These are phyloP conservation scores for Neonectria magnoliae DNA, from an alignment of 2,329 filamentous ascomycete genomes.

Conservation along the genomic window DNA sequence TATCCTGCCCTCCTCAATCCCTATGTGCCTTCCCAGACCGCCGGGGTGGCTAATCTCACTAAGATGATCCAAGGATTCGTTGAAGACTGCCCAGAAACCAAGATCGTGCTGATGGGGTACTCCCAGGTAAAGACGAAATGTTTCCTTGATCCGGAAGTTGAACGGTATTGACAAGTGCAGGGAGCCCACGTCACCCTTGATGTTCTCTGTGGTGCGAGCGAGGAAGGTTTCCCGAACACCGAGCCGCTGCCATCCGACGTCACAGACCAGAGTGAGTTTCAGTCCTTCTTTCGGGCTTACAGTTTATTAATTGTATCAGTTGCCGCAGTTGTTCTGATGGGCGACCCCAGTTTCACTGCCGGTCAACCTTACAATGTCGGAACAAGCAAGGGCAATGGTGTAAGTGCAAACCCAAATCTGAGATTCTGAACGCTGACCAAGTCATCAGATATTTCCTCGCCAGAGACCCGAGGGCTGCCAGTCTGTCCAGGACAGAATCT, in stretches of 20 bases:
- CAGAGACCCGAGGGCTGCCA: constrained; percentile 26
- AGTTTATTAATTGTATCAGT: constrained; percentile 15
- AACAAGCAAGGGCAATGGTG: constrained; percentile 30
- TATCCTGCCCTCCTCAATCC: constrained; percentile 34
- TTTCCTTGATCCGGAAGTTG: rapidly evolving
- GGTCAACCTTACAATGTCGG: constrained; percentile 32
- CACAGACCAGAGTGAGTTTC: constrained; percentile 24
- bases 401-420: constrained; percentile 14
- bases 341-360: constrained; percentile 36
- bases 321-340: constrained; percentile 36
- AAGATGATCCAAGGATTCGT: constrained; percentile 22
- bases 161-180: constrained; percentile 9
- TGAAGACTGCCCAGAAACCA: constrained; percentile 27
- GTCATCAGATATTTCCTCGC: constrained; percentile 32
- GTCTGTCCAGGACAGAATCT: constrained; percentile 17
- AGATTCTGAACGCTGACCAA: background rate
- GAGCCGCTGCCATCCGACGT: constrained; percentile 18
- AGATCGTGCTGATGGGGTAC: constrained; percentile 37
- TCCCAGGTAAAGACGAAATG: constrained; percentile 27
- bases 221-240: constrained; percentile 31
- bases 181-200: constrained; percentile 38
- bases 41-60: constrained; percentile 26
- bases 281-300: rapidly evolving
- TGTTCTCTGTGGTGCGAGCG: constrained; percentile 36
- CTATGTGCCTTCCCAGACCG: constrained; percentile 32